Evolutionary conservation across 2,329 filamentous ascomycete genomes (phyloP), one percentile per base, ranked within the genome.

Genomic region (Ambrosiella xylebori): DNA sequence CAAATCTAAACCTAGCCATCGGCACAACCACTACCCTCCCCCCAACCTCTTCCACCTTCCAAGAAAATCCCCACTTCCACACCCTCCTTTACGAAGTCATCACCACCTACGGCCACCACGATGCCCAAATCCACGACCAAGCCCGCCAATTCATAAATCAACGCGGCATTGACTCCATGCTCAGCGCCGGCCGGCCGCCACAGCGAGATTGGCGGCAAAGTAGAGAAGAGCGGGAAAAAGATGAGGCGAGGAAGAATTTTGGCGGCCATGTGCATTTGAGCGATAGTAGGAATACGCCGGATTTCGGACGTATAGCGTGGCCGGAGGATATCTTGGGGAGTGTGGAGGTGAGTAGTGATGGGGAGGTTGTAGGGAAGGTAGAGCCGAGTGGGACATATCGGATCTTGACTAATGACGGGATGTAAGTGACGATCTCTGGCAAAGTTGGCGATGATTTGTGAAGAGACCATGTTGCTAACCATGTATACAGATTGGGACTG

Each of bases 301-400:
- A 84, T 64, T 85, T 76, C 71, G 82, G 82, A 13, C 70, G 82
- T 56, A 85, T 85, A 65, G 80, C 82, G 1, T 84, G 78, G 73
- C 81, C 82, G 1, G 82, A 85, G 64, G 82, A 86, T 64, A 86
- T 86, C 41, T 71, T 86, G 57, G 82, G 82, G 41, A 85, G 81
- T 62, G 73, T 85, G 45, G 78, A 84, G 65, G 82, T 85, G 4
- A 74, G 84, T 65, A 73, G 71, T 1, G 62, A 69, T 6, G 82
- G 82, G 0, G 66, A 75, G 36, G 76, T 84, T 56, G 70, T 82
- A 35, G 79, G 79, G 19, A 75, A 74, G 62, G 78, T 78, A 62
- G 74, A 81, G 67, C 71, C 74, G 1, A 82, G 80, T 61, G 79
- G 80, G 12, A 84, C 79, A 3, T 84, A 84, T 65, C 76, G 82